Base-by-base conservation (phyloP, 2,329 filamentous ascomycete genomes). In the Hypoxylon sp. region DNA sequence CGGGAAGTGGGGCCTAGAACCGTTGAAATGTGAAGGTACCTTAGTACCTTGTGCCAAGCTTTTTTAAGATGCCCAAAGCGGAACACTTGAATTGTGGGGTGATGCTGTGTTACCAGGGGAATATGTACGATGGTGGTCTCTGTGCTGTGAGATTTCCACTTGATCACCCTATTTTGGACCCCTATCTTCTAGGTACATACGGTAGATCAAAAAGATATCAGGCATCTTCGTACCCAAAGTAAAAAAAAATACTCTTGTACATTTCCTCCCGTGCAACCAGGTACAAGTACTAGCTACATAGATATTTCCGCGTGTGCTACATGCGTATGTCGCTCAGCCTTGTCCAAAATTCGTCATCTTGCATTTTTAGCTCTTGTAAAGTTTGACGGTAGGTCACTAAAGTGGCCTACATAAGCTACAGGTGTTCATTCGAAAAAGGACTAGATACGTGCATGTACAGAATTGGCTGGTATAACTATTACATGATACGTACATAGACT, bases 61-160 rank as follows among this genome's bases (percentile, higher is more conserved):
- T 44, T 54, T 65, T 65, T 57, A 33, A 55, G 42, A 63, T 57
- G 48, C 54, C 54, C 55, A 42, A 47, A 56, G 58, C 13, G 29
- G 39, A 53, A 69, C 52, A 48, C 66, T 64, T 67, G 65, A 63
- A 56, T 55, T 69, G 60, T 71, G 69, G 69, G 51, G 66, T 63
- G 37, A 69, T 26, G 69, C 55, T 61, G 65, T 68, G 65, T 54
- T 60, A 68, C 58, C 58, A 39, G 44, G 46, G 35, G 50, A 44
- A 47, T 11, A 11, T 51, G 33, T 59, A 58, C 37, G 39, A 44
- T 44, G 17, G 17, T 44, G 17, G 39, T 22, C 39, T 44, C 17
- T 44, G 39, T 65, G 62, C 63, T 42, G 26, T 44, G 46, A 19
- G 47, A 59, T 59, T 52, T 50, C 59, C 46, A 52, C 42, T 14